Evolutionary conservation across 768 basidiomycete genomes (phyloP).

Genomic region (Lactarius sanguifluus): DNA sequence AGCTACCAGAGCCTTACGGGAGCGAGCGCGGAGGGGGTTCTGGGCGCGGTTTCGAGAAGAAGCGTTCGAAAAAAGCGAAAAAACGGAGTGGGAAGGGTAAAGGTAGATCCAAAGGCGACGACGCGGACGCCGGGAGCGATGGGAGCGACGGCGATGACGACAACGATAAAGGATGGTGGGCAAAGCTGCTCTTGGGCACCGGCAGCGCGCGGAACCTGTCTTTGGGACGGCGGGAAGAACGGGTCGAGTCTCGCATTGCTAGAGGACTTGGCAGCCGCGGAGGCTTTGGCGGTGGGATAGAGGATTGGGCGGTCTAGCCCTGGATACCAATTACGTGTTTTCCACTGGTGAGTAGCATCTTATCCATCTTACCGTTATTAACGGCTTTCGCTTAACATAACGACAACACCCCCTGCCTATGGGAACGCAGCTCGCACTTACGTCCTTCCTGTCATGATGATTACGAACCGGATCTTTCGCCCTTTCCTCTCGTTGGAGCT

Average conservation of each 20-base stretch:
- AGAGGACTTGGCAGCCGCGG: conserved; percentile 39
- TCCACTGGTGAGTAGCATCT: conserved; percentile 14
- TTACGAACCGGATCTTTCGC: background rate
- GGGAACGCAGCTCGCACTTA: background rate
- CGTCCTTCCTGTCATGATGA: background rate
- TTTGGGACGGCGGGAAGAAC: conserved; percentile 50
- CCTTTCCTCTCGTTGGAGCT: background rate
- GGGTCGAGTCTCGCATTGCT: conserved; percentile 38
- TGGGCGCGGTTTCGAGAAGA: conserved; percentile 27
- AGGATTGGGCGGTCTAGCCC: conserved; percentile 49
- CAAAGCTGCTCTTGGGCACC: conserved; percentile 35
- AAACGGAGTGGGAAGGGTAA: conserved; percentile 37
- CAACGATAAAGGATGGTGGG: conserved; percentile 35
- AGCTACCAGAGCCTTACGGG: conserved; percentile 64
- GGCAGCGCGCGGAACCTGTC: conserved; percentile 24
- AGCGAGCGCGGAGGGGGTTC: conserved; percentile 27
- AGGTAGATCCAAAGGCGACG: conserved; percentile 33
- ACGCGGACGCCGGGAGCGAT: conserved; percentile 31
- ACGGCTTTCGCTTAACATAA: conserved; percentile 6
- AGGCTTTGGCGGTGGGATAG: conserved; percentile 45
- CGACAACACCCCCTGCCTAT: background rate
- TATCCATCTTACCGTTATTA: background rate
- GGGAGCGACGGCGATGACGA: conserved; percentile 13
- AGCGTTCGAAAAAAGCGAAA: conserved; percentile 29
- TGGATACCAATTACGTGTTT: conserved; percentile 18